These are phyloP conservation scores for Edaphochlamys debaryana DNA, from an alignment of 139 green algal species.

Conservation along the genomic window DNA sequence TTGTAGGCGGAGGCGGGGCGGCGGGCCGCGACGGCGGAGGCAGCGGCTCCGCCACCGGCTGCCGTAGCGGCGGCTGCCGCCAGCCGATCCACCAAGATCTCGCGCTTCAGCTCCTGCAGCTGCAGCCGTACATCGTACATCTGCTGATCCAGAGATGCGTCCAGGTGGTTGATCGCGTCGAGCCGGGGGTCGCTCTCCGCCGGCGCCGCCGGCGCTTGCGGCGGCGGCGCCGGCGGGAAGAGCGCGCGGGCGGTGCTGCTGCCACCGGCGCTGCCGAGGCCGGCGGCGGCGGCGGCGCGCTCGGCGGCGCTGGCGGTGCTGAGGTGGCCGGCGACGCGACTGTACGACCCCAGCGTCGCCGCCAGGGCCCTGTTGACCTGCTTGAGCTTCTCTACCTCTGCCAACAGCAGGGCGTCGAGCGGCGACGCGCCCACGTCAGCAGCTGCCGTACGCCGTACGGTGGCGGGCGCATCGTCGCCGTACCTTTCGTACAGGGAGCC, in stretches of 20 bases:
- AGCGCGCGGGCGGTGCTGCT: not conserved
- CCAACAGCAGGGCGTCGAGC: slow-evolving; percentile 24
- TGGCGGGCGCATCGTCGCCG: not conserved
- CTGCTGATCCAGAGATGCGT: slow-evolving; percentile 1
- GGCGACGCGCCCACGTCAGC: not conserved
- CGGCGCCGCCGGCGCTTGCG: not conserved
- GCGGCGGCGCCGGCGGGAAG: not conserved
- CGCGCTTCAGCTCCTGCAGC: not conserved
- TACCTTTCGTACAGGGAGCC: too few relatives aligned
- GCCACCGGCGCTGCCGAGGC: too few relatives aligned
- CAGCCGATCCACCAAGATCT: not conserved
- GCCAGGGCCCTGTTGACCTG: slow-evolving; percentile 5
- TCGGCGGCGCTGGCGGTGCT: not conserved
- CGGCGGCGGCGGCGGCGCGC: not conserved
- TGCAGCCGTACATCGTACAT: slow-evolving; percentile 22
- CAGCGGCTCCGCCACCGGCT: not conserved
- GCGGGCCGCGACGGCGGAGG: not conserved
- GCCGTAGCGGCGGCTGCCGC: not conserved
- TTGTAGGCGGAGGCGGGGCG: not conserved
- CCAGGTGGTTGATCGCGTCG: not conserved
- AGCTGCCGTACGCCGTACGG: not conserved
- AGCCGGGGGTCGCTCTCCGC: too few relatives aligned
- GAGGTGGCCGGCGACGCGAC: not conserved
- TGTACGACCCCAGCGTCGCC: slow-evolving; percentile 9
- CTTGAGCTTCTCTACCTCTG: slow-evolving; percentile 37